A percentile compares a stretch with the other conserved stretches of the same genome.
phyloP scores from a whole-genome alignment of 768 basidiomycete species.

The Coprinopsis marcescibilis region DNA sequence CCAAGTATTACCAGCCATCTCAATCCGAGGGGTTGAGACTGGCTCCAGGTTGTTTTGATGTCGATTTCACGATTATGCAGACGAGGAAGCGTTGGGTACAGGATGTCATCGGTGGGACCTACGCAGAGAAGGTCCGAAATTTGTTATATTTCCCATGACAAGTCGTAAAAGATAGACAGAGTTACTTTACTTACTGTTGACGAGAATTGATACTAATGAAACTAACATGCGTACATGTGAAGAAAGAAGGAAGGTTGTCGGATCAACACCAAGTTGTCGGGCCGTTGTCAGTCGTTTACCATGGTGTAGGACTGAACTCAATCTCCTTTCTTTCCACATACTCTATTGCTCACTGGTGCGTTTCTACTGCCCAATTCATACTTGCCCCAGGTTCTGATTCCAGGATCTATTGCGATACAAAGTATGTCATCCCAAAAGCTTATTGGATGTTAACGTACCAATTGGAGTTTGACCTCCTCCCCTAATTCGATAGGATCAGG shows the following conservation, averaged over 20 bases:
- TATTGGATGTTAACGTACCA: not conserved
- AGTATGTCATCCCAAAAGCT: not conserved
- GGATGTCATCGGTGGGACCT: slow-evolving; percentile 13
- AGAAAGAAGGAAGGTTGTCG: not conserved
- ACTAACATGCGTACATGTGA: no score
- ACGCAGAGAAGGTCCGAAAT: slow-evolving; percentile 10
- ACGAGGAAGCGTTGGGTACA: slow-evolving; percentile 20
- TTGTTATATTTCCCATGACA: slow-evolving; percentile 9
- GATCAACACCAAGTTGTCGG: slow-evolving; percentile 3
- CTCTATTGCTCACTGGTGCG: not conserved
- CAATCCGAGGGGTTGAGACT: slow-evolving; percentile 28
- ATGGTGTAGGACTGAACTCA: no score
- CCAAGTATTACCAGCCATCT: slow-evolving; percentile 48
- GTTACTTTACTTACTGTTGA: no score
- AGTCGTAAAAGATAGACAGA: no score
- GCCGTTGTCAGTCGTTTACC: not conserved
- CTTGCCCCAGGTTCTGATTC: not conserved
- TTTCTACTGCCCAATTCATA: not conserved
- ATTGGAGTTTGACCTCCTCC: not conserved
- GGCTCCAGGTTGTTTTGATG: slow-evolving; percentile 48
- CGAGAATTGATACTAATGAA: no score
- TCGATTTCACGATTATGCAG: slow-evolving; percentile 17
- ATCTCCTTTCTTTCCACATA: not conserved
- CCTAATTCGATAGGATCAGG: not conserved
- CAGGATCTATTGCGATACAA: not conserved